A percentile compares a stretch with the other conserved stretches of the same genome.
Conservation (phyloP, 2,329 filamentous ascomycete species). For the Chalara sp. region DNA sequence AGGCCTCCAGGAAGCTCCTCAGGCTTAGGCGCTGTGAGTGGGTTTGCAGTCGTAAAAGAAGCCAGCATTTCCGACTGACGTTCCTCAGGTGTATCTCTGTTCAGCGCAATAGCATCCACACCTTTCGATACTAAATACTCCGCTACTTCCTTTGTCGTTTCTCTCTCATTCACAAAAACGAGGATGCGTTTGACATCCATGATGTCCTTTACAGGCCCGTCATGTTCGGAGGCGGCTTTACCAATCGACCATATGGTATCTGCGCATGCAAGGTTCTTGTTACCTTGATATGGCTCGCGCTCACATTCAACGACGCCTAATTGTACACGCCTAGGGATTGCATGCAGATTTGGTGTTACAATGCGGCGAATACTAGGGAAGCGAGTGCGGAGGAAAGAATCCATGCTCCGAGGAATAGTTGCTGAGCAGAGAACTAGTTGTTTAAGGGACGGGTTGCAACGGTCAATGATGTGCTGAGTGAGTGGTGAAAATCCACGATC, state of each 20-base stretch:
- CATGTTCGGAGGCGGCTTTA: constrained; percentile 58
- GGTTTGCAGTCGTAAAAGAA: constrained; percentile 54
- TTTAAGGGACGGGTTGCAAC: constrained; percentile 70
- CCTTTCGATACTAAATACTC: constrained; percentile 76
- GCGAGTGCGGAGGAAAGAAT: constrained; percentile 72
- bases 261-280: constrained; percentile 87
- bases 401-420: constrained; percentile 85
- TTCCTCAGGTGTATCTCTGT: constrained; percentile 73
- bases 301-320: constrained; percentile 89
- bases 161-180: constrained; percentile 94
- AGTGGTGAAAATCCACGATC: constrained; percentile 86
- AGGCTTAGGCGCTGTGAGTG: constrained; percentile 27
- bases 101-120: constrained; percentile 79
- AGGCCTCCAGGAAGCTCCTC: constrained; percentile 32
- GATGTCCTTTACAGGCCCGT: constrained; percentile 46
- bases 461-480: constrained; percentile 77
- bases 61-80: constrained; percentile 71
- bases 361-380: constrained; percentile 82
- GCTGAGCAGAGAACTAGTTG: constrained; percentile 92
- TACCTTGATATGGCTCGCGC: constrained; percentile 87
- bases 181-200: constrained; percentile 77
- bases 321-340: constrained; percentile 90
- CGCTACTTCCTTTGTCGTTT: constrained; percentile 76
- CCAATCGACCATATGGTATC: constrained; percentile 93
- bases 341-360: constrained; percentile 91